phyloP scores from a whole-genome alignment of 2,329 filamentous ascomycete species.

The Westerdykella aurantiaca region DNA sequence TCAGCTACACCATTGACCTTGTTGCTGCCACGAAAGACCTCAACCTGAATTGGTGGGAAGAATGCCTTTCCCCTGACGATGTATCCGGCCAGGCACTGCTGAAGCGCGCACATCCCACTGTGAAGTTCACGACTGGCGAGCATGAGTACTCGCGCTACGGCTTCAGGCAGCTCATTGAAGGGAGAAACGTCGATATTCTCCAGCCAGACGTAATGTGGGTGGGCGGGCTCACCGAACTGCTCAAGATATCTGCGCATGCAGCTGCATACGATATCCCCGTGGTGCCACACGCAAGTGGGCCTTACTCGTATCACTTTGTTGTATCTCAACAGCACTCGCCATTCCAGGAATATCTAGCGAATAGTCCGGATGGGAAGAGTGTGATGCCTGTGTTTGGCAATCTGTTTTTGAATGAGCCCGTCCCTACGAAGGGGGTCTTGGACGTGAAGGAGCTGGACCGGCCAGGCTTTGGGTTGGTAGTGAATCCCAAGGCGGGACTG shows the following conservation, averaged over 20 bases:
- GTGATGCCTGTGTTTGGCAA: conserved; percentile 90
- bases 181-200: conserved; percentile 86
- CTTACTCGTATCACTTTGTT: conserved; percentile 95
- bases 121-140: conserved; percentile 94
- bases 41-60: conserved; percentile 96
- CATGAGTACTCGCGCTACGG: conserved; percentile 93
- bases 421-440: conserved; percentile 75
- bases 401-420: conserved; percentile 83
- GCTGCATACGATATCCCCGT: conserved; percentile 91
- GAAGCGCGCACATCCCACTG: conserved; percentile 81
- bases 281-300: conserved; percentile 88
- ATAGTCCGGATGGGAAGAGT: conserved; percentile 83
- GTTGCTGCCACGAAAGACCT: conserved; percentile 77
- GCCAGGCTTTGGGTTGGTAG: conserved; percentile 82
- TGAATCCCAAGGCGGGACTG: conserved; percentile 76
- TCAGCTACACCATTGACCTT: conserved; percentile 86
- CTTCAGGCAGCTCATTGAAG: conserved; percentile 89
- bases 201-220: conserved; percentile 98
- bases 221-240: conserved; percentile 83
- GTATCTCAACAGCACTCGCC: conserved; percentile 88
- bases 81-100: conserved; percentile 84
- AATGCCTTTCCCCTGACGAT: conserved; percentile 86
- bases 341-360: conserved; percentile 94
- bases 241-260: conserved; percentile 83
- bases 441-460: conserved; percentile 75